A percentile compares a stretch with the other conserved stretches of the same genome.
phyloP scores from a whole-genome alignment of 768 basidiomycete species.

The Termitomyces sp. region DNA sequence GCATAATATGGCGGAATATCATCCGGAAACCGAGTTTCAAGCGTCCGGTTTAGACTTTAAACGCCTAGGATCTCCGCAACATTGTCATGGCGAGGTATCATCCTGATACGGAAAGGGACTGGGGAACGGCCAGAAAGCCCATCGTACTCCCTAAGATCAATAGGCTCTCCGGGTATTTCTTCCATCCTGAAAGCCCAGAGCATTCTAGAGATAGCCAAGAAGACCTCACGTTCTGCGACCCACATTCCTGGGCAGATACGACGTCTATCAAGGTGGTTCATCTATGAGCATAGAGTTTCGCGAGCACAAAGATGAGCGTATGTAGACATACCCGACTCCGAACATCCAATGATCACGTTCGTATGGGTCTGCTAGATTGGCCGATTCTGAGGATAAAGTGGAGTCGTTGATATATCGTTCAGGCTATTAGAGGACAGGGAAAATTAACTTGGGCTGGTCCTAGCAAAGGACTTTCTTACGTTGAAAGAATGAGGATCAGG shows the following conservation, averaged over 20 bases:
- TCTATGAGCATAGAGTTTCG: background rate
- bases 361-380: slow-evolving; percentile 33
- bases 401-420: slow-evolving; percentile 38
- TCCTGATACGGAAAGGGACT: slow-evolving; percentile 33
- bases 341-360: slow-evolving; percentile 50
- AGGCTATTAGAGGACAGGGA: slow-evolving; percentile 22
- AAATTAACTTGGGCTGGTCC: background rate
- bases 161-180: slow-evolving; percentile 35
- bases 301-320: slow-evolving; percentile 4
- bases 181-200: slow-evolving; percentile 43
- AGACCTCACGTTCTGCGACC: slow-evolving; percentile 42
- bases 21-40: background rate
- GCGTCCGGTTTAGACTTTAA: background rate
- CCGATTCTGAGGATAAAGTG: slow-evolving; percentile 35
- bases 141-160: slow-evolving; percentile 42
- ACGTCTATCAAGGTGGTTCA: slow-evolving; percentile 17
- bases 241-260: slow-evolving; percentile 40
- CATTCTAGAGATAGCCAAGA: slow-evolving; percentile 38
- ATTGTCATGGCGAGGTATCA: slow-evolving; percentile 25
- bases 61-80: slow-evolving; percentile 21
- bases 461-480: slow-evolving; percentile 11
- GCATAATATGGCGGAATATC: background rate
- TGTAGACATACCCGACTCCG: slow-evolving; percentile 34
- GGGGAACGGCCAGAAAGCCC: slow-evolving; percentile 42
- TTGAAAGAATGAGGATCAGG: slow-evolving; percentile 33